These are phyloP conservation scores for Capsicum chinense DNA, from an alignment of 257 asterid species.

Conservation along the genomic window DNA sequence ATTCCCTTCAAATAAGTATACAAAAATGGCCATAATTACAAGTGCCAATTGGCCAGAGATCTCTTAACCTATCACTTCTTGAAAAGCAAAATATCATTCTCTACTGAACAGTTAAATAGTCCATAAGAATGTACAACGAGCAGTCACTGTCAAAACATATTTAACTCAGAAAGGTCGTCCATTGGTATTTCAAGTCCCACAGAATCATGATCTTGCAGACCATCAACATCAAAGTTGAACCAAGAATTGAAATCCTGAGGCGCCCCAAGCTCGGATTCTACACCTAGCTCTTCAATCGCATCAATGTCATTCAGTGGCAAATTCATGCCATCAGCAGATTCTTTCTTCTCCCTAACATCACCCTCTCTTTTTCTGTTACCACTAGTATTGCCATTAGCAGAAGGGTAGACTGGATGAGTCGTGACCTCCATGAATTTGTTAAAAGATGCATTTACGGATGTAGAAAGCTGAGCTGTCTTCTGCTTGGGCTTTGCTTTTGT, in stretches of 20 bases:
- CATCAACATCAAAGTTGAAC: slow-evolving; percentile 89
- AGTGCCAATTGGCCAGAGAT: slow-evolving; percentile 52
- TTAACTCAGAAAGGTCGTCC: slow-evolving; percentile 82
- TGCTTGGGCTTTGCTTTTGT: slow-evolving; percentile 81
- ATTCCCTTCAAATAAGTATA: slow-evolving; percentile 32
- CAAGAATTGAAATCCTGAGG: slow-evolving; percentile 83
- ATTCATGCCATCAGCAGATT: slow-evolving; percentile 41
- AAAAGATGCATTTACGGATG: slow-evolving; percentile 67
- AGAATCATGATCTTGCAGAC: slow-evolving; percentile 62
- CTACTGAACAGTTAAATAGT: slow-evolving; percentile 49
- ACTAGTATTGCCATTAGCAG: slow-evolving; percentile 46
- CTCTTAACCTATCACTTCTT: slow-evolving; percentile 29
- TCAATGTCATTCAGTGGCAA: slow-evolving; percentile 62
- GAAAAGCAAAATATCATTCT: slow-evolving; percentile 31
- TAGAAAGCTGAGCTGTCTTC: slow-evolving; percentile 83
- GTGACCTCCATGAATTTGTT: slow-evolving; percentile 48
- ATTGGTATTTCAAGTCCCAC: slow-evolving; percentile 85
- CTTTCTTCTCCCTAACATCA: slow-evolving; percentile 49
- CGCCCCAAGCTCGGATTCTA: slow-evolving; percentile 66
- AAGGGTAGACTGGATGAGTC: slow-evolving; percentile 39
- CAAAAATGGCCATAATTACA: slow-evolving; percentile 68
- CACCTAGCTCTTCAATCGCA: slow-evolving; percentile 69
- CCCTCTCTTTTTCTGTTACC: slow-evolving; percentile 59
- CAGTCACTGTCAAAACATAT: slow-evolving; percentile 62
- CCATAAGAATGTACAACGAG: slow-evolving; percentile 66